Base-by-base conservation (phyloP, 192 early-diverging fungal species). In the Backusella westeae region DNA sequence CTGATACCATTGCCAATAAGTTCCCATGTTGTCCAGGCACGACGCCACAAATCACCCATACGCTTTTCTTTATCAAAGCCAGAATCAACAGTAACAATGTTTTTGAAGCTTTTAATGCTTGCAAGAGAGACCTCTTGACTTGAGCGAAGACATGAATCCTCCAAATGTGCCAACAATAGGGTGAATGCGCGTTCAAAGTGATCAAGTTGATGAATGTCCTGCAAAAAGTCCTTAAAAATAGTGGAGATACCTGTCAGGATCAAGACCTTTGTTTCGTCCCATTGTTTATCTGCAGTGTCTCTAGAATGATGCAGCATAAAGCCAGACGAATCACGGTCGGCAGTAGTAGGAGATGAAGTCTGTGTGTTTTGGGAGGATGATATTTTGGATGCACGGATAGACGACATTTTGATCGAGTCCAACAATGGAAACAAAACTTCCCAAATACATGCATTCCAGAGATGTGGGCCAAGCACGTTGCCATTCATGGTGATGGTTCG, bases 401-500 rank as follows among this genome's bases (percentile, higher is more conserved):
- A 85, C 15, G 87, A 84, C 71, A 69, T 44, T 46, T 93, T 89
- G 12, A 95, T 84, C 7, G 88, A 87, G 73, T 93, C 89, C 38
- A 95, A 73, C 6, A 98, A 78, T 1, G 98, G 97, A 69, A 96
- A 89, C 41, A 99, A 82, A 19, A 96, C 90, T 46, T 92, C 84
- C 94, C 95, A 97, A 34, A 98, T 85, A 75, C 92, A 93, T 39
- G 92, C 85, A 39, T 94, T 90, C 96, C 96, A 98, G 10, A 93
- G 85, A 46, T 92, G 86, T 38, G 83, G 75, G 21, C 89, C 89
- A 19, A 99, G 85, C 17, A 87, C 77, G 35, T 77, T 75, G 8
- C 95, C 98, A 76, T 98, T 95, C 86, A 97, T 94, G 49, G 91
- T 90, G 42, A 99, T 91, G 5, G 97, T 96, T 63, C 96, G 88